Percentiles rank a stretch among this genome's conserved stretches.
Conservation (phyloP, 2,329 filamentous ascomycete species). For the Phyllosticta citriasiana region DNA sequence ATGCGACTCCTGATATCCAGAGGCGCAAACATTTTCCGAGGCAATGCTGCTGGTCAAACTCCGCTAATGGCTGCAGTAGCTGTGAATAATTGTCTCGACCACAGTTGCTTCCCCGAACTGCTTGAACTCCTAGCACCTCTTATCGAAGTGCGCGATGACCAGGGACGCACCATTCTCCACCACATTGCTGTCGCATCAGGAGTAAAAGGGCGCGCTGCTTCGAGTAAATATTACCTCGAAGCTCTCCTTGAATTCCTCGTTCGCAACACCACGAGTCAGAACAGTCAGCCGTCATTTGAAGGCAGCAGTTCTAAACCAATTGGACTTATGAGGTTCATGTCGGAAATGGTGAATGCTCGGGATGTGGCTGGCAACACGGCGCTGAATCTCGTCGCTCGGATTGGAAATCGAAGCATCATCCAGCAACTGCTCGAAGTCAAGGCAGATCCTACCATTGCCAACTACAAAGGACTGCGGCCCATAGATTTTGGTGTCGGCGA, state of each 20-base stretch:
- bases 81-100: conserved; percentile 90
- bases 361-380: conserved; percentile 94
- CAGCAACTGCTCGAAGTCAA: conserved; percentile 94
- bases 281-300: conserved; percentile 22
- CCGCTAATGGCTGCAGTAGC: conserved; percentile 86
- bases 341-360: conserved; percentile 90
- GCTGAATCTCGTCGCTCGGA: conserved; percentile 83
- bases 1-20: conserved; percentile 71
- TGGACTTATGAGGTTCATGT: conserved; percentile 86
- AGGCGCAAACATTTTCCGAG: conserved; percentile 77
- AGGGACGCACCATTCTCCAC: conserved; percentile 84
- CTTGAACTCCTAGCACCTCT: conserved; percentile 81
- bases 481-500: conserved; percentile 90
- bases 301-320: conserved; percentile 64
- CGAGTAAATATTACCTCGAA: conserved; percentile 93
- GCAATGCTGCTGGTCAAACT: conserved; percentile 84
- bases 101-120: conserved; percentile 79
- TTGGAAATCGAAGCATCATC: conserved; percentile 89
- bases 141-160: conserved; percentile 81
- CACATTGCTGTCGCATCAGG: conserved; percentile 95
- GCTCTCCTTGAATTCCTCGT: conserved; percentile 91
- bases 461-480: conserved; percentile 77
- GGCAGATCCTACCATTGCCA: conserved; percentile 84
- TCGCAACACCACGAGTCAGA: conserved; percentile 47
- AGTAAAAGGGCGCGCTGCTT: conserved; percentile 83